phyloP scores from a whole-genome alignment of 768 basidiomycete species.

The Favolaschia claudopus region DNA sequence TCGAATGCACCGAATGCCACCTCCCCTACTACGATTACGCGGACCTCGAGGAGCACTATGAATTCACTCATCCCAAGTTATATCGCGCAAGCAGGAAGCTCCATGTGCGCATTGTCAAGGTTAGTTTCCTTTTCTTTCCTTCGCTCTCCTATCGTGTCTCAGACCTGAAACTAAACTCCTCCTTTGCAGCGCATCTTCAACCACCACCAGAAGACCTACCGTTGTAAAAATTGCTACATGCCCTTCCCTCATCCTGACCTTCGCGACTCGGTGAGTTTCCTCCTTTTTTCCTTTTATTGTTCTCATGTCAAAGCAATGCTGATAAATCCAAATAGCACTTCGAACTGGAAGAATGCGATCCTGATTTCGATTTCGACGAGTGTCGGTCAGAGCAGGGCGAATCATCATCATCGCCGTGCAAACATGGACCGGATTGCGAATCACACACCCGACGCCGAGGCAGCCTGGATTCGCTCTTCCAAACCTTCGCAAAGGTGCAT shows the following conservation, averaged over 20 bases:
- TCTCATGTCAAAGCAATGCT: no score
- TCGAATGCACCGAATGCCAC: slow-evolving; percentile 23
- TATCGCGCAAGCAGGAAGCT: neutral
- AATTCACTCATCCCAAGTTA: slow-evolving; percentile 11
- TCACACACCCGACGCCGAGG: no score
- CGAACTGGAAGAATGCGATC: slow-evolving; percentile 14
- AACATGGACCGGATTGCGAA: slow-evolving; percentile 3
- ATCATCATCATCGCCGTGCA: neutral
- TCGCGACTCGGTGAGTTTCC: slow-evolving; percentile 9
- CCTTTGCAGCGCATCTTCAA: slow-evolving; percentile 13
- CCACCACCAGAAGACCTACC: slow-evolving; percentile 18
- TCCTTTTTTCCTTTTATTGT: neutral
- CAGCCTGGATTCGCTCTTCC: no score
- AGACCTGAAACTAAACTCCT: neutral
- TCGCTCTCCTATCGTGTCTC: neutral
- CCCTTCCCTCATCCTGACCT: slow-evolving; percentile 23
- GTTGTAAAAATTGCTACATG: slow-evolving; percentile 15
- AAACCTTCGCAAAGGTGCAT: neutral
- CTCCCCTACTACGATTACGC: slow-evolving; percentile 19
- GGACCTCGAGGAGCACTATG: slow-evolving; percentile 16
- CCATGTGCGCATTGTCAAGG: slow-evolving; percentile 13
- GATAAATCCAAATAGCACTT: slow-evolving; percentile 9
- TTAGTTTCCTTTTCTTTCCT: neutral
- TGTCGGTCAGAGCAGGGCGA: slow-evolving; percentile 8
- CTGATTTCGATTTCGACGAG: slow-evolving; percentile 11